A percentile compares a stretch with the other conserved stretches of the same genome.
Evolutionary conservation across 176 grass and related monocot genomes (phyloP).

Genomic region (Hordeum marinum): DNA sequence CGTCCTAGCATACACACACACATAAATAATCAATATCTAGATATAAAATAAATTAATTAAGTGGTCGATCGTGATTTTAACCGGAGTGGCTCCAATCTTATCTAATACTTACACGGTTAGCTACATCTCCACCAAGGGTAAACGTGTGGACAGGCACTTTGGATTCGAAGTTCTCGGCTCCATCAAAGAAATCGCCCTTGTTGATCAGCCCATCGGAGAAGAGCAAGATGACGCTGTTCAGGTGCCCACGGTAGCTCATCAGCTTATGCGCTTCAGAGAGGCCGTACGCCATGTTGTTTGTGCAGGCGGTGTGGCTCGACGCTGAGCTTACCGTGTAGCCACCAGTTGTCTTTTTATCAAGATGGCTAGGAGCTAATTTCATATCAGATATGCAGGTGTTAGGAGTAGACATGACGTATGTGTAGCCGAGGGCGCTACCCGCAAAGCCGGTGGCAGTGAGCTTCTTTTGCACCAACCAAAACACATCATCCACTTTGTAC

Average conservation of each 20-base stretch:
- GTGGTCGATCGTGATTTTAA: no score
- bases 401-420: neutral
- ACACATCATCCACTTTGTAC: neutral
- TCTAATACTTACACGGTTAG: no score
- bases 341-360: no score
- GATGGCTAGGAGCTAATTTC: neutral
- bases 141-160: no score
- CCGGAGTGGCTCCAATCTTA: no score
- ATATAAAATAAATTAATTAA: no score
- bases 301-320: neutral
- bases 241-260: neutral
- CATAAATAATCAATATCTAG: no score
- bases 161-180: no score
- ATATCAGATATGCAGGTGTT: neutral
- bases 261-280: neutral
- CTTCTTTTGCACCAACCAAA: neutral
- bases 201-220: no score
- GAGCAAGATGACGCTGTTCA: neutral
- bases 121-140: no score
- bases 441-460: neutral
- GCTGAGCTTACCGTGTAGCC: neutral
- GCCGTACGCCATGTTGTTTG: neutral
- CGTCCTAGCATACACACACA: no score
- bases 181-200: neutral
- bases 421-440: neutral